Evolutionary conservation across 2,329 filamentous ascomycete genomes (phyloP).

Genomic region (Orbilia quercus): DNA sequence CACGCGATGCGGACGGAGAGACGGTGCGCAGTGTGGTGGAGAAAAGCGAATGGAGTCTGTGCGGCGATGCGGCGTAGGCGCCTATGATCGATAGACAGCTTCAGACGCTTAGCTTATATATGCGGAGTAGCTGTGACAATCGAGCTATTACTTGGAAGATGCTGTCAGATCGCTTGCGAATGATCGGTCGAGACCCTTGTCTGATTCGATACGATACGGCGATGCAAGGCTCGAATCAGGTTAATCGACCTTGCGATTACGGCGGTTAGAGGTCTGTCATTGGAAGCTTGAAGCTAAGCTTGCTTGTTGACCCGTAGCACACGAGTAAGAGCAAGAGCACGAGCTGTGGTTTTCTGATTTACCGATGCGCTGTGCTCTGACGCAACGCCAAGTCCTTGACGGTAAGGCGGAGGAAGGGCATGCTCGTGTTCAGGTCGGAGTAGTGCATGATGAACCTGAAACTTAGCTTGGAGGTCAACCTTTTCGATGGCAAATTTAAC

Average conservation of each 20-base stretch:
- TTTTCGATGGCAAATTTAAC: neutral
- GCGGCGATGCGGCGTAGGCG: conserved; percentile 11
- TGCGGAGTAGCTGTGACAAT: too few species aligned
- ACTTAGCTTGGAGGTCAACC: conserved; percentile 19
- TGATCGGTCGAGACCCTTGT: too few species aligned
- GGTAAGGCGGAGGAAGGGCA: neutral
- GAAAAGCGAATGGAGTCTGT: conserved; percentile 3
- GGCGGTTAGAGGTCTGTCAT: conserved; percentile 21
- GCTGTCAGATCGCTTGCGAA: too few species aligned
- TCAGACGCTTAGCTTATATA: neutral
- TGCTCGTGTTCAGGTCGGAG: too few species aligned
- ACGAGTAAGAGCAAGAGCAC: too few species aligned
- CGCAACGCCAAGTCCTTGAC: conserved; percentile 15
- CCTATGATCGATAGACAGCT: neutral
- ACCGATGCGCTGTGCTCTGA: conserved; percentile 7
- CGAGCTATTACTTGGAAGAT: too few species aligned
- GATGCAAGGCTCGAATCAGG: conserved; percentile 22
- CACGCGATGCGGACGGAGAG: neutral
- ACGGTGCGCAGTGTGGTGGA: conserved; percentile 34
- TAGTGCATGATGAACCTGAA: conserved; percentile 5
- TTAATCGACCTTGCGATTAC: conserved; percentile 44
- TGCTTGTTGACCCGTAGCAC: conserved; percentile 7
- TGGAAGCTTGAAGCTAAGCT: conserved; percentile 31
- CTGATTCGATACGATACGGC: conserved; percentile 8
- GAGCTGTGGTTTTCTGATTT: neutral